Conservation (phyloP, 495 filamentous ascomycete species). For the Sphaerosporella brunnea region DNA sequence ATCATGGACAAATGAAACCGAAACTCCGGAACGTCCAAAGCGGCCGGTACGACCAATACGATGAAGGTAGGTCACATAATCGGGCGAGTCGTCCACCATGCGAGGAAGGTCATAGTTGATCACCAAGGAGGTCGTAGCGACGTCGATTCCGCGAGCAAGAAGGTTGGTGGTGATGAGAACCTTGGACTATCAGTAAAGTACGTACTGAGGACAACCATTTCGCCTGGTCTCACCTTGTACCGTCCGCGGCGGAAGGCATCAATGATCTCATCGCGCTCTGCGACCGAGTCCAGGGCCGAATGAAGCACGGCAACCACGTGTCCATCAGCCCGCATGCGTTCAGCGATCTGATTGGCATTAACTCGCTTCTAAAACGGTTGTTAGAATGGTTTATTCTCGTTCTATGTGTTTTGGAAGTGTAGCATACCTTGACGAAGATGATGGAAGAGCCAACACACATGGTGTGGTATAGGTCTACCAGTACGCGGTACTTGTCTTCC, state of each 20-base stretch:
- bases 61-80: slow-evolving; percentile 91
- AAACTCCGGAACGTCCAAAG: slow-evolving; percentile 92
- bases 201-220: background rate
- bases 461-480: slow-evolving; percentile 82
- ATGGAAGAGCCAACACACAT: slow-evolving; percentile 94
- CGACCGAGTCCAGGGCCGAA: slow-evolving; percentile 57
- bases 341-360: slow-evolving; percentile 65
- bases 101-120: slow-evolving; percentile 80
- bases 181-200: background rate
- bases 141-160: slow-evolving; percentile 89
- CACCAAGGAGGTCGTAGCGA: slow-evolving; percentile 89
- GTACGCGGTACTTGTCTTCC: slow-evolving; percentile 64
- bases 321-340: slow-evolving; percentile 68
- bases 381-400: too few species aligned
- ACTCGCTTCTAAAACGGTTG: slow-evolving; percentile 66
- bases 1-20: slow-evolving; percentile 78
- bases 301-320: slow-evolving; percentile 82
- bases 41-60: slow-evolving; percentile 93
- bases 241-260: slow-evolving; percentile 69
- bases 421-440: slow-evolving; percentile 86
- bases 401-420: too few species aligned
- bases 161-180: slow-evolving; percentile 99
- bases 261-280: slow-evolving; percentile 66
- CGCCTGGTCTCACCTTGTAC: slow-evolving; percentile 38
- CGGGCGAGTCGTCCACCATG: slow-evolving; percentile 40